phyloP scores from a whole-genome alignment of 139 green algal species.

The Desmodesmus armatus region DNA sequence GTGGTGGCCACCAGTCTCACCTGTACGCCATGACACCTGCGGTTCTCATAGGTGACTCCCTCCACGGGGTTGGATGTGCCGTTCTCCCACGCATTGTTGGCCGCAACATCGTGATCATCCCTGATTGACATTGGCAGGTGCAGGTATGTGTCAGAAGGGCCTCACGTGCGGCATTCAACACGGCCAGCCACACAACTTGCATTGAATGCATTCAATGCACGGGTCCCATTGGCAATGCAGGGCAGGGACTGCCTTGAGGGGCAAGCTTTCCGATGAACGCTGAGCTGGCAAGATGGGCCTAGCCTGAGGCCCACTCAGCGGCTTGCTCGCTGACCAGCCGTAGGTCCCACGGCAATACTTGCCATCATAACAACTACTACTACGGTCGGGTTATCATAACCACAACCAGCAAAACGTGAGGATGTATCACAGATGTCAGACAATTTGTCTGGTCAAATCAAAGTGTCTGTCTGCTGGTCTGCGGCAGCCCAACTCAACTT shows the following conservation, averaged over 20 bases:
- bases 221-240: not conserved
- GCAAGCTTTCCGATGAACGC: too few relatives aligned
- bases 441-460: too few relatives aligned
- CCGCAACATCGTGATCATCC: slow-evolving; percentile 35
- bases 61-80: slow-evolving; percentile 17
- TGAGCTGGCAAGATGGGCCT: too few relatives aligned
- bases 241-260: not conserved
- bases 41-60: slow-evolving; percentile 1
- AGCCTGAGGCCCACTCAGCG: too few relatives aligned
- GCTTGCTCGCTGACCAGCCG: too few relatives aligned
- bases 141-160: not conserved
- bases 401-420: slow-evolving; percentile 11
- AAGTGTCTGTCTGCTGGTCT: too few relatives aligned
- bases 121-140: not conserved
- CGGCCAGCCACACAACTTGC: too few relatives aligned
- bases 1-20: not conserved
- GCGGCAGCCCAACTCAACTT: too few relatives aligned
- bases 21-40: slow-evolving; percentile 12
- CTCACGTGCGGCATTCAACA: not conserved
- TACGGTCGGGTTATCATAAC: not conserved
- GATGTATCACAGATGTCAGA: not conserved
- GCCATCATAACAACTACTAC: too few relatives aligned
- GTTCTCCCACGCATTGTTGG: slow-evolving; percentile 31
- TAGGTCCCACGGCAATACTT: too few relatives aligned
- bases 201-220: not conserved